Evolutionary conservation across 805 yeast species (phyloP).

Genomic region (Ogataea haglerorum): DNA sequence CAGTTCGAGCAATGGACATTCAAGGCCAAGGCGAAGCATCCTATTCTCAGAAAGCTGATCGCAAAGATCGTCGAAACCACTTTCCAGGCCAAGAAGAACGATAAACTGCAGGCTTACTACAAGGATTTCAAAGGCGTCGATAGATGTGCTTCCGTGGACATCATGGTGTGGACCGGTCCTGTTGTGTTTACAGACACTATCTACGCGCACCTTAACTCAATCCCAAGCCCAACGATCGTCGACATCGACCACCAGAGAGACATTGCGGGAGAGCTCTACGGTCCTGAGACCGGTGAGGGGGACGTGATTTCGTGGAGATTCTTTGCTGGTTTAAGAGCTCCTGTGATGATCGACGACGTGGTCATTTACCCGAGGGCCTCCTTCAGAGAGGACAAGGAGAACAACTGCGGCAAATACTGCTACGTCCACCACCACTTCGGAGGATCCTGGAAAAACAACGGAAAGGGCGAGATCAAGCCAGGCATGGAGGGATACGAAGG

Average conservation of each 20-base stretch:
- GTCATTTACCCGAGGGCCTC: constrained; percentile 34
- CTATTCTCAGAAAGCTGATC: constrained; percentile 52
- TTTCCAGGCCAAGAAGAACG: constrained; percentile 36
- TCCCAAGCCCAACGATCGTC: constrained; percentile 32
- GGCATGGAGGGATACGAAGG: constrained; percentile 28
- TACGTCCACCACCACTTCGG: constrained; percentile 35
- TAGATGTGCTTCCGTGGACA: constrained; percentile 40
- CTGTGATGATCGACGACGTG: constrained; percentile 34
- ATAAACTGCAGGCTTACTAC: constrained; percentile 34
- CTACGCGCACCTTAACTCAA: constrained; percentile 56
- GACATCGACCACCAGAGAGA: constrained; percentile 33
- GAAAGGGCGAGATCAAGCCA: constrained; percentile 35
- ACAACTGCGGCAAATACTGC: constrained; percentile 35
- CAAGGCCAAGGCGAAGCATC: constrained; percentile 61
- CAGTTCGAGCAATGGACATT: constrained; percentile 64
- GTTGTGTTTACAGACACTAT: constrained; percentile 77
- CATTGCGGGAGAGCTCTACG: constrained; percentile 29
- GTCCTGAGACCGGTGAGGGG: constrained; percentile 28
- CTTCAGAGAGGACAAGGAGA: constrained; percentile 34
- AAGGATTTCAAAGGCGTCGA: constrained; percentile 37
- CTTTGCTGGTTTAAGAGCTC: constrained; percentile 33
- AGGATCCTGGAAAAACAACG: constrained; percentile 36
- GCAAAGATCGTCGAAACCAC: constrained; percentile 51
- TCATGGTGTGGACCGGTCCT: constrained; percentile 76
- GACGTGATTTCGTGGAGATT: constrained; percentile 33